Conservation (phyloP, 2,329 filamentous ascomycete genomes). For the Mariannaea elegans region DNA sequence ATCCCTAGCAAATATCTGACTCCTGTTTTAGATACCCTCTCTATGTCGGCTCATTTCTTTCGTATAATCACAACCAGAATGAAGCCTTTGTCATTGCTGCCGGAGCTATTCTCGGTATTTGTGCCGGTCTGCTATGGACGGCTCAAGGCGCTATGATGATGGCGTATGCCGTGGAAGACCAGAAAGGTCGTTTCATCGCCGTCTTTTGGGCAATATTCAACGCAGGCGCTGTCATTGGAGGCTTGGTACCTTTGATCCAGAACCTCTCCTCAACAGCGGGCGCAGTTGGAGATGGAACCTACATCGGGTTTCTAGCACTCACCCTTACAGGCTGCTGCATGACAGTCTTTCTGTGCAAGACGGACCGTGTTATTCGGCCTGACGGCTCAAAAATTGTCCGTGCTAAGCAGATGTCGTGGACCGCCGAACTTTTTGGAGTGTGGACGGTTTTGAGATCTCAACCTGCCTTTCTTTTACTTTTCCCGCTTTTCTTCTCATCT, state of each 20-base stretch:
- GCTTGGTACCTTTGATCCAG: background rate
- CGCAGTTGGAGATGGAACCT: background rate
- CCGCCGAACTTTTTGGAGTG: background rate
- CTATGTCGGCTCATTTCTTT: conserved; percentile 1
- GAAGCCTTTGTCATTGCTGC: background rate
- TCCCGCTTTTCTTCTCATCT: background rate
- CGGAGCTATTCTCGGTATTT: background rate
- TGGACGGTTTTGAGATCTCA: background rate
- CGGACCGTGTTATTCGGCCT: background rate
- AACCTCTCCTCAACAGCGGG: background rate
- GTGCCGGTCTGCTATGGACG: background rate
- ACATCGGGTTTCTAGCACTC: background rate
- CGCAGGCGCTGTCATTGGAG: background rate
- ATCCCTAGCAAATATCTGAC: background rate
- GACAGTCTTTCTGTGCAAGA: background rate
- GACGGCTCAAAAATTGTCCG: conserved; percentile 1
- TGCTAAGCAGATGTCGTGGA: background rate
- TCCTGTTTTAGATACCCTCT: background rate
- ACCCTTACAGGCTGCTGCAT: background rate
- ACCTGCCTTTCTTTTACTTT: background rate
- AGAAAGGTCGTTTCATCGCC: background rate
- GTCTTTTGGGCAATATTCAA: conserved; percentile 6
- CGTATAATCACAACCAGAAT: background rate
- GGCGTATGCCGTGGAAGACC: background rate
- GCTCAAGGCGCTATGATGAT: conserved; percentile 4